A percentile compares a stretch with the other conserved stretches of the same genome.
Conservation (phyloP, 768 basidiomycete species). For the Psilocybe azurescens region DNA sequence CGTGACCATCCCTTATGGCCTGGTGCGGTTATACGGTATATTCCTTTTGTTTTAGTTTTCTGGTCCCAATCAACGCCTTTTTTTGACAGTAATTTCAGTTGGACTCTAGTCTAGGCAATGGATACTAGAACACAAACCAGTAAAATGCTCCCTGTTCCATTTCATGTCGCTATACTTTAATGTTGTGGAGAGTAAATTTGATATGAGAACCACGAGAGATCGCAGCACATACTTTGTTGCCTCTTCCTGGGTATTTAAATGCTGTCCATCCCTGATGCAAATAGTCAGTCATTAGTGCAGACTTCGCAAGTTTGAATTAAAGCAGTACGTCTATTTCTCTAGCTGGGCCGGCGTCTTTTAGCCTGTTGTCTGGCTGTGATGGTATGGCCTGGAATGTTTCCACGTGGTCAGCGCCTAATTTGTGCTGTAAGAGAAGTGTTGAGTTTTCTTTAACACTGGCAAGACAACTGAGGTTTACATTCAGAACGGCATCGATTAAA, state of each 20-base stretch:
- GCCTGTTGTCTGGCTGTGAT: constrained; percentile 72
- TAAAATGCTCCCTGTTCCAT: constrained; percentile 84
- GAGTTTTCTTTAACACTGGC: constrained; percentile 2
- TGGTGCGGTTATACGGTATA: constrained; percentile 74
- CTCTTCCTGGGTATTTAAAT: constrained; percentile 83
- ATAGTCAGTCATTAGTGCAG: constrained; percentile 5
- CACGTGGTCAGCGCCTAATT: constrained; percentile 80
- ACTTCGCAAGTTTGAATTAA: neutral
- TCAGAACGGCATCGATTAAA: constrained; percentile 87
- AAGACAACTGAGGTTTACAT: constrained; percentile 52
- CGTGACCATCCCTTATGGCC: constrained; percentile 82
- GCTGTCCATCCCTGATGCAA: constrained; percentile 77
- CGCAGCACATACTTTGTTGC: constrained; percentile 57
- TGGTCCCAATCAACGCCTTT: constrained; percentile 88
- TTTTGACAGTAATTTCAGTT: neutral
- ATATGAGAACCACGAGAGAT: neutral
- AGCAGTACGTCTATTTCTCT: constrained; percentile 67
- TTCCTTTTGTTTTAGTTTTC: constrained; percentile 58
- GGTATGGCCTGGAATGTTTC: constrained; percentile 76
- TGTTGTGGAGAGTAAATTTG: neutral
- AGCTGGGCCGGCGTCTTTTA: constrained; percentile 59
- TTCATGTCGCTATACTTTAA: constrained; percentile 69
- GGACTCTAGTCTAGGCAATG: neutral
- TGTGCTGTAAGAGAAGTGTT: constrained; percentile 56
- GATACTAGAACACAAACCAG: constrained; percentile 49